Percentiles rank a stretch among this genome's conserved stretches.
phyloP scores from a whole-genome alignment of 2,329 filamentous ascomycete genomes.

The Penicillium griseofulvum region DNA sequence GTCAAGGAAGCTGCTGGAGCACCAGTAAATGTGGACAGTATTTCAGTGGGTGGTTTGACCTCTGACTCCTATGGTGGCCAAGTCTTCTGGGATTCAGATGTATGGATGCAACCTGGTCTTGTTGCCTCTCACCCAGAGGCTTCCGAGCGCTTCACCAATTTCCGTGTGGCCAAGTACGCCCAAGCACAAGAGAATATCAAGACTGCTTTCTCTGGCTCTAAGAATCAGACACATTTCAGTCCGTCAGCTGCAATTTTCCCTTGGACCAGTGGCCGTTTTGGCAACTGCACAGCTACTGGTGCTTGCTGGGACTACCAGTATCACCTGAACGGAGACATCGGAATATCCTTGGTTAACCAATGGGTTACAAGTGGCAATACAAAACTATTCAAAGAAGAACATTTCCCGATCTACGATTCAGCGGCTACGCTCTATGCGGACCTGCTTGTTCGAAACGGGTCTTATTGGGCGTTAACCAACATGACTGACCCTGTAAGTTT shows the following conservation, averaged over 20 bases:
- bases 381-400: constrained; percentile 52
- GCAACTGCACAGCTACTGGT: constrained; percentile 65
- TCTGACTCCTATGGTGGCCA: constrained; percentile 66
- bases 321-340: constrained; percentile 69
- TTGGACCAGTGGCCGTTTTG: constrained; percentile 66
- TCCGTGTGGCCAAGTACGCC: constrained; percentile 56
- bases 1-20: constrained; percentile 50
- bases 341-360: constrained; percentile 60
- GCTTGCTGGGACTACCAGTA: constrained; percentile 71
- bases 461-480: constrained; percentile 55
- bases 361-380: constrained; percentile 60
- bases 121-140: constrained; percentile 62
- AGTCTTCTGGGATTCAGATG: constrained; percentile 65
- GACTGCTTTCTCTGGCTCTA: constrained; percentile 55
- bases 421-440: constrained; percentile 62
- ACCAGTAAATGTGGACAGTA: constrained; percentile 59
- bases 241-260: constrained; percentile 61
- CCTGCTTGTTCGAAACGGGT: constrained; percentile 59
- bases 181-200: constrained; percentile 62
- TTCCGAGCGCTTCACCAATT: constrained; percentile 63
- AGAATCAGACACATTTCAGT: constrained; percentile 59
- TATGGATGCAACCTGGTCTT: constrained; percentile 68
- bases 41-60: constrained; percentile 65
- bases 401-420: constrained; percentile 64
- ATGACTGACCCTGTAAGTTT: constrained; percentile 67